Percentiles rank a stretch among this genome's conserved stretches.
Evolutionary conservation across 129 eudicot species (phyloP).

Genomic region (Oenanthe sinensis): DNA sequence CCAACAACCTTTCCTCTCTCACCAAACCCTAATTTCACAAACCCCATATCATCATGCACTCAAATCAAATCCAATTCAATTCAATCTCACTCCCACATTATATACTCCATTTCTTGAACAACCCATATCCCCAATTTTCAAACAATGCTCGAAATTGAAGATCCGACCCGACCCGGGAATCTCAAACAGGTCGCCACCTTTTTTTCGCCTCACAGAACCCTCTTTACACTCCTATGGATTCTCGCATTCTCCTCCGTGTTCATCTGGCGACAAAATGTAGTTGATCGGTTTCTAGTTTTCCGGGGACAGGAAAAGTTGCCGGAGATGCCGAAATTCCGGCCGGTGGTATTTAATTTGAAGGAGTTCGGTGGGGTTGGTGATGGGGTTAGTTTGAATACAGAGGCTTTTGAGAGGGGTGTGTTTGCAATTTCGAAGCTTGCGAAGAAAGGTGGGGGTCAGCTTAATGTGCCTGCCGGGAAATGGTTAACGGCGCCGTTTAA

Average conservation of each 20-base stretch:
- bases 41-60: background rate
- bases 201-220: slow-evolving; percentile 32
- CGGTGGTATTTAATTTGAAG: slow-evolving; percentile 52
- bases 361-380: slow-evolving; percentile 97
- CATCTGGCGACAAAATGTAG: slow-evolving; percentile 54
- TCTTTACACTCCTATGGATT: slow-evolving; percentile 58
- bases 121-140: background rate
- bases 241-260: slow-evolving; percentile 46
- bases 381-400: slow-evolving; percentile 59
- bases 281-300: slow-evolving; percentile 34
- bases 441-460: slow-evolving; percentile 86
- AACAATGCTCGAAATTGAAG: slow-evolving; percentile 1
- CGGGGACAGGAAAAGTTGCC: slow-evolving; percentile 23
- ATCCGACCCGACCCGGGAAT: background rate
- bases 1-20: slow-evolving; percentile 13
- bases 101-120: background rate
- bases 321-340: slow-evolving; percentile 50
- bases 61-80: slow-evolving; percentile 8
- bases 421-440: slow-evolving; percentile 52
- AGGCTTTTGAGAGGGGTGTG: slow-evolving; percentile 78
- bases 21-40: slow-evolving; percentile 17
- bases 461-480: slow-evolving; percentile 82
- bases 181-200: background rate
- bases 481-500: slow-evolving; percentile 98
- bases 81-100: slow-evolving; percentile 7